Percentiles rank a stretch among this genome's conserved stretches.
phyloP scores from a whole-genome alignment of 176 grass and related monocot species.

The Phragmites australis region DNA sequence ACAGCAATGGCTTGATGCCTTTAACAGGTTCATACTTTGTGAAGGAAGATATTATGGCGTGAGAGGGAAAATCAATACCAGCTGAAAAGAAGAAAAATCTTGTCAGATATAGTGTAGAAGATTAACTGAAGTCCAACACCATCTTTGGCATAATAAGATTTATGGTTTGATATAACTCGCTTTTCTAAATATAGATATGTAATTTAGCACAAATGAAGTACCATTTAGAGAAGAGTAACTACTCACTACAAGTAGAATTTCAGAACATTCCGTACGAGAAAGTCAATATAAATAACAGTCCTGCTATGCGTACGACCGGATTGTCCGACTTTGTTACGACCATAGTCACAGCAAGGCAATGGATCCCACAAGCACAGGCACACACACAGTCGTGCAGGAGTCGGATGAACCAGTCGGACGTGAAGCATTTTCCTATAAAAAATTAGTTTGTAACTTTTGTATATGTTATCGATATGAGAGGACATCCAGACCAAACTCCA shows the following conservation, averaged over 20 bases:
- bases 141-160: neutral
- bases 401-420: too few relatives aligned
- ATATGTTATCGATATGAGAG: neutral
- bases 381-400: too few relatives aligned
- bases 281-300: too few relatives aligned
- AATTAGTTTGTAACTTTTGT: neutral
- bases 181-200: neutral
- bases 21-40: slow-evolving; percentile 34
- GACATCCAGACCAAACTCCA: neutral
- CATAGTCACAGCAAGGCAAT: too few relatives aligned
- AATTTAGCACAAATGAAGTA: slow-evolving; percentile 20
- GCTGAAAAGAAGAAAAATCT: slow-evolving; percentile 46
- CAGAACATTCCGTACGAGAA: slow-evolving; percentile 2
- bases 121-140: neutral
- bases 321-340: too few relatives aligned
- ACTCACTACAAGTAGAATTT: neutral
- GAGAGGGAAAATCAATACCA: neutral
- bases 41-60: neutral
- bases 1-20: slow-evolving; percentile 28
- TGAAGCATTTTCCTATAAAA: too few relatives aligned
- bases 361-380: too few relatives aligned
- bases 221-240: neutral
- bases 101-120: slow-evolving; percentile 12
- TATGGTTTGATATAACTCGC: neutral
- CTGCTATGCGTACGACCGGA: too few relatives aligned